Base-by-base conservation (phyloP, 1,139 yeast genomes). In the Kluyveromyces sp. region DNA sequence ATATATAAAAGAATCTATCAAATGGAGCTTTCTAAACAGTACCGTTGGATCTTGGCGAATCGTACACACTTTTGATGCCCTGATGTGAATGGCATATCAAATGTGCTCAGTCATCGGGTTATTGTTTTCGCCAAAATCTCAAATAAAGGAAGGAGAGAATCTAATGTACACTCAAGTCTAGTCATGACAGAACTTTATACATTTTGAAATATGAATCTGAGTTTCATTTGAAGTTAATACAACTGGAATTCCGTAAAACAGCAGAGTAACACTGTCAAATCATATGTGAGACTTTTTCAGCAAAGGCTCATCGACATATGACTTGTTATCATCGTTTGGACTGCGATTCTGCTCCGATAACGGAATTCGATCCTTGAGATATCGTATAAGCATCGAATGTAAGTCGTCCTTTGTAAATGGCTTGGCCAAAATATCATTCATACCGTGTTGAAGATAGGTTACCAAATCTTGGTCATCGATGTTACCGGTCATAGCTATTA, bases 401-500 rank as follows among this genome's bases (percentile, higher is more conserved):
- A 88, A 69, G 59, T 86, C 95, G 52, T 81, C 88, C 58, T 83
- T 85, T 3, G 94, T 83, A 61, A 89, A 89, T 1, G 97, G 97
- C 61, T 88, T 88, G 2, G 95, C 94, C 54, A 89, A 68, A 41
- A 88, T 84, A 64, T 87, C 96, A 45, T 86, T 82, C 88, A 89
- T 86, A 3, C 96, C 96, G 58, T 86, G 88, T 52, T 83, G 84
- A 47, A 84, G 69, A 61, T 87, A 88, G 1, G 85, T 82, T 39
- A 83, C 83, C 46, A 86, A 70, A 63, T 85, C 95, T 52, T 82
- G 79, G 52, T 82, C 85, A 55, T 83, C 83, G 46, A 85, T 83
- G 56, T 85, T 85, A 33, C 95, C 94, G 2, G 96, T 87, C 95
- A 89, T 87, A 36, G 95, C 95, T 50, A 88, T 83, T 50, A 89